Conservation (phyloP, 352 stramenopile species). For the Phytophthora cactorum region DNA sequence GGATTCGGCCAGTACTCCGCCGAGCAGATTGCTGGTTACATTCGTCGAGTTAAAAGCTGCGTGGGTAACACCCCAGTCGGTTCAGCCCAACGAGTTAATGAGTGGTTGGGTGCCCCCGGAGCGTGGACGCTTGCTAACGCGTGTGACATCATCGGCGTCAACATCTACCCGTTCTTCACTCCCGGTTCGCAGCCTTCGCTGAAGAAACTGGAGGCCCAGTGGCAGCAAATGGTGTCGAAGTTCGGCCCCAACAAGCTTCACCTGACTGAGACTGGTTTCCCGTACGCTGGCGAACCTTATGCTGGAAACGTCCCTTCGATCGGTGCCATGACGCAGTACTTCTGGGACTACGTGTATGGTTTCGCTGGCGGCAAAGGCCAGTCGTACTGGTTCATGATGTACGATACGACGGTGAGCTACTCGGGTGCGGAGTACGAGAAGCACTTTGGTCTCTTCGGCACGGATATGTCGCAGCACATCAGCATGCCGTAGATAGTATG, state of each 20-base stretch:
- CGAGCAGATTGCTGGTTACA: conserved; percentile 43
- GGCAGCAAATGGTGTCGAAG: conserved; percentile 41
- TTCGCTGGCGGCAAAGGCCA: conserved; percentile 19
- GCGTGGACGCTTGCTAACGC: conserved; percentile 43
- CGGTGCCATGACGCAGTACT: conserved; percentile 47
- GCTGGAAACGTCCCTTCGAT: conserved; percentile 43
- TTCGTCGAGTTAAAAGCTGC: conserved; percentile 53
- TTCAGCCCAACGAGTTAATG: conserved; percentile 66
- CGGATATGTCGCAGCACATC: conserved; percentile 46
- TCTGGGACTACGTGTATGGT: conserved; percentile 51
- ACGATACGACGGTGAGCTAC: conserved; percentile 57
- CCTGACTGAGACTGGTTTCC: conserved; percentile 63
- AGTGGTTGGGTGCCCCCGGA: conserved; percentile 44
- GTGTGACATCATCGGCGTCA: conserved; percentile 36
- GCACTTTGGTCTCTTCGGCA: conserved; percentile 56
- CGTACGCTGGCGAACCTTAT: conserved; percentile 34
- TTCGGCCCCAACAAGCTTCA: conserved; percentile 44
- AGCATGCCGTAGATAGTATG: conserved; percentile 29
- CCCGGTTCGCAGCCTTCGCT: conserved; percentile 35
- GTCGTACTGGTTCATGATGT: conserved; percentile 72
- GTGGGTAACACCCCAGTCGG: conserved; percentile 57
- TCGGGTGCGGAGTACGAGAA: conserved; percentile 50
- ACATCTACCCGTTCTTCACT: conserved; percentile 55
- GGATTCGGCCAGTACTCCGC: conserved; percentile 40
- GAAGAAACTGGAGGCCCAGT: conserved; percentile 56